Evolutionary conservation across 2,329 filamentous ascomycete genomes (phyloP), one percentile per base, ranked within the genome.

Genomic region (Claviceps cyperi): DNA sequence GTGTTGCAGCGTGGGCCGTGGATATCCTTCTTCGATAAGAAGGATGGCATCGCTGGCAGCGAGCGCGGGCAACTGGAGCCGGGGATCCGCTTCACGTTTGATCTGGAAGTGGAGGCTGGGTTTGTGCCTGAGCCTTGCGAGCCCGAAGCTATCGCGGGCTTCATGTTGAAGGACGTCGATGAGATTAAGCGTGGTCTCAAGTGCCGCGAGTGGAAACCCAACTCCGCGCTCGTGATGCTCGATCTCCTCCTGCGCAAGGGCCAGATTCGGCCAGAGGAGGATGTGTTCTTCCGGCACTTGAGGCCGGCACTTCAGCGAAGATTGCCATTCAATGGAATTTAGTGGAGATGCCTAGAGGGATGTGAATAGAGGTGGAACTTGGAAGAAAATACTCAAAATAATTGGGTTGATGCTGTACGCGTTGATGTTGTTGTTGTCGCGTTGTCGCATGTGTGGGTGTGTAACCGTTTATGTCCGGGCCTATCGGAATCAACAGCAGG

Each of bases 171-270:
- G 44, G 50, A 57, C 2, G 55, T 66, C 11, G 56, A 60, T 2
- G 55, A 65, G 21, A 60, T 68, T 36, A 62, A 60, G 56, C 41
- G 50, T 21, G 55, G 57, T 22, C 54, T 67, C 44, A 52, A 54
- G 17, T 50, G 49, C 5, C 48, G 54, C 8, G 49, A 50, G 28
- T 68, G 66, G 66, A 68, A 68, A 56, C 64, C 65, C n/a, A 67
- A 66, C 48, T 66, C 63, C 45, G 66, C 59, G n/a, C 53, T 68
- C 5, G 64, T 66, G n/a, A 67, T 66, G 61, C 54, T 68, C 22
- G 63, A 66, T 43, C 68, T 67, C 47, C 51, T 68, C 39, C 50
- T 63, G 13, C 60, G 64, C 17, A 60, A 61, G 50, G 56, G 58
- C 4, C 57, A 60, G 36, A 51, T 66, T 40, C 54, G 46, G 11